A percentile compares a stretch with the other conserved stretches of the same genome.
phyloP scores from a whole-genome alignment of 73 alveolate genomes.

The Vitrella brassicaformis region DNA sequence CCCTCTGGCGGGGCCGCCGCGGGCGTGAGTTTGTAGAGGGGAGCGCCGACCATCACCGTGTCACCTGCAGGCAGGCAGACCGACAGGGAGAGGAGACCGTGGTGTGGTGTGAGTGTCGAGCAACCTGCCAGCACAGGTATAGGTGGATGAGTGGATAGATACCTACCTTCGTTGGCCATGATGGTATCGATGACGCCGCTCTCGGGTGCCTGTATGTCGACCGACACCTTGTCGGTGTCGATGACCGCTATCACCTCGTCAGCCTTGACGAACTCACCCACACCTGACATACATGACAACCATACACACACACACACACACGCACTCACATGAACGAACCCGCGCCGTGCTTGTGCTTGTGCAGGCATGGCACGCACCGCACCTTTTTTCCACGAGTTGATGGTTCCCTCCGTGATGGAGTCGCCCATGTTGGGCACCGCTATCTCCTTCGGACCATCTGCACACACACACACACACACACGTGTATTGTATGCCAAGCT shows the following conservation, averaged over 20 bases:
- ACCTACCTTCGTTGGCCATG: neutral
- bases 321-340: neutral
- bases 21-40: neutral
- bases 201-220: constrained; percentile 26
- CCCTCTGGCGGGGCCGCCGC: neutral
- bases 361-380: neutral
- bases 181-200: neutral
- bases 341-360: too few relatives aligned
- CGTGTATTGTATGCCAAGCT: too few relatives aligned
- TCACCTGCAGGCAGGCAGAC: neutral
- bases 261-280: constrained; percentile 55
- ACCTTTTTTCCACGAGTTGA: neutral
- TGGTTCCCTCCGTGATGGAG: neutral
- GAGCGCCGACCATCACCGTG: neutral
- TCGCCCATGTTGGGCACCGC: neutral
- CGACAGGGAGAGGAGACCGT: too few relatives aligned
- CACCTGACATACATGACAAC: neutral
- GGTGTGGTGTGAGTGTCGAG: too few relatives aligned
- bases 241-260: constrained; percentile 69
- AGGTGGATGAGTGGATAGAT: too few relatives aligned
- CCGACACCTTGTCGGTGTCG: constrained; percentile 66
- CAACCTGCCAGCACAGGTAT: too few relatives aligned
- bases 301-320: neutral
- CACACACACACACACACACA: too few relatives aligned
- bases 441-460: too few relatives aligned